These are phyloP conservation scores for Boletus rubescentipes DNA, from an alignment of 768 basidiomycete genomes.

Conservation along the genomic window DNA sequence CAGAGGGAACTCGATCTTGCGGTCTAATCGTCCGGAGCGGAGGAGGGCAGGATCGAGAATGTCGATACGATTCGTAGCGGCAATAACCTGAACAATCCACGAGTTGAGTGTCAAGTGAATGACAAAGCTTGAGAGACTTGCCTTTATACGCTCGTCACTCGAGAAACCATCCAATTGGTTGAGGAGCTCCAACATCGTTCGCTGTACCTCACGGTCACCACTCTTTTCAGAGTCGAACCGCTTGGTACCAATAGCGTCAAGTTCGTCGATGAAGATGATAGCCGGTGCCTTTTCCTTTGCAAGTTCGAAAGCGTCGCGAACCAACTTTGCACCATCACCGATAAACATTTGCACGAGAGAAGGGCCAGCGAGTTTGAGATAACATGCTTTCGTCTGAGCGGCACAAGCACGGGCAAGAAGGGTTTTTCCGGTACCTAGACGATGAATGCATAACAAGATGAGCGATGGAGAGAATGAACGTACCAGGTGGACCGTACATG, in stretches of 20 bases:
- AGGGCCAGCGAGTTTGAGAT: slow-evolving; percentile 95
- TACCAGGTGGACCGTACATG: slow-evolving; percentile 99
- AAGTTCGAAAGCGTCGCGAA: slow-evolving; percentile 96
- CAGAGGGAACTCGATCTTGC: slow-evolving; percentile 98
- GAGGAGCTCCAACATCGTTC: slow-evolving; percentile 98
- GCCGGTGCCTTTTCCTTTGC: slow-evolving; percentile 98
- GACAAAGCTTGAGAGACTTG: slow-evolving; percentile 23
- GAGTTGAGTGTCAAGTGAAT: slow-evolving; percentile 1
- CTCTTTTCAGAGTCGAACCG: slow-evolving; percentile 99
- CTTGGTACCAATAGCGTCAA: slow-evolving; percentile 99
- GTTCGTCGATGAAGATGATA: slow-evolving; percentile 98
- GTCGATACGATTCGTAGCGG: slow-evolving; percentile 98
- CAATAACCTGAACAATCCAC: slow-evolving; percentile 72
- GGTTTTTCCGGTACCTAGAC: slow-evolving; percentile 90
- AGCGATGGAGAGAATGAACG: slow-evolving; percentile 2
- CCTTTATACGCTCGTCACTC: slow-evolving; percentile 97
- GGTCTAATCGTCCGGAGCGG: slow-evolving; percentile 94
- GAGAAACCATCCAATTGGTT: slow-evolving; percentile 99
- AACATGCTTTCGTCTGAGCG: slow-evolving; percentile 96
- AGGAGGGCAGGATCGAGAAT: slow-evolving; percentile 98
- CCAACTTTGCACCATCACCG: slow-evolving; percentile 98
- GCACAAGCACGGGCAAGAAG: slow-evolving; percentile 97
- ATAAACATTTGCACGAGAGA: slow-evolving; percentile 99
- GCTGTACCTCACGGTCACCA: slow-evolving; percentile 98
- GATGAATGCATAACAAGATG: not conserved